Percentiles rank a stretch among this genome's conserved stretches.
Conservation (phyloP, 202 grass and related monocot species). For the Digitaria exilis region DNA sequence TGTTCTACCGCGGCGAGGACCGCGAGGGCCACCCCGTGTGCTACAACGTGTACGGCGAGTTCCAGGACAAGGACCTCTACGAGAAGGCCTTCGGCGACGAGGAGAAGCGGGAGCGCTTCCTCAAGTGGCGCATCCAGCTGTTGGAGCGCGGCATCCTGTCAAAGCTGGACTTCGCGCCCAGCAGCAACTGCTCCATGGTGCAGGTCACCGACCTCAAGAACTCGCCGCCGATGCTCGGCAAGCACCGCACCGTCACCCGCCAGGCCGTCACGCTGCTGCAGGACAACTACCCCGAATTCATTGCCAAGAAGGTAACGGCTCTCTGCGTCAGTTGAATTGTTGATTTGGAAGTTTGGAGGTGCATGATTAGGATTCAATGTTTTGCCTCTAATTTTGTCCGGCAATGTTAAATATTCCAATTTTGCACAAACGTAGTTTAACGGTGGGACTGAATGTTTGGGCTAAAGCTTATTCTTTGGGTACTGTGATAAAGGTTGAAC, state of each 20-base stretch:
- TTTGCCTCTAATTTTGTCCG: neutral
- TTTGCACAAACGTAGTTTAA: slow-evolving; percentile 25
- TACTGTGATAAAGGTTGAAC: slow-evolving; percentile 24
- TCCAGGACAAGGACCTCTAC: slow-evolving; percentile 97
- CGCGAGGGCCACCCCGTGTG: slow-evolving; percentile 87
- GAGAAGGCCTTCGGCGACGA: slow-evolving; percentile 93
- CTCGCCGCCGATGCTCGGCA: slow-evolving; percentile 85
- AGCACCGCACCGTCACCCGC: slow-evolving; percentile 84
- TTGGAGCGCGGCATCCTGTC: slow-evolving; percentile 86
- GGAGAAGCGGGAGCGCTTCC: slow-evolving; percentile 91
- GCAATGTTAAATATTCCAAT: neutral
- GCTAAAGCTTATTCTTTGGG: slow-evolving; percentile 38
- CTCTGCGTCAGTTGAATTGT: neutral
- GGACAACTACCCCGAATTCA: slow-evolving; percentile 99
- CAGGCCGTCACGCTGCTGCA: slow-evolving; percentile 88
- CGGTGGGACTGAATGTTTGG: slow-evolving; percentile 37
- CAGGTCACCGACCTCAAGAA: slow-evolving; percentile 99
- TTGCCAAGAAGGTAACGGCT: slow-evolving; percentile 92
- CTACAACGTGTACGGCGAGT: slow-evolving; percentile 99
- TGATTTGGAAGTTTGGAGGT: slow-evolving; percentile 1
- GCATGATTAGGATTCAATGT: neutral
- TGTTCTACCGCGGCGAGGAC: slow-evolving; percentile 85
- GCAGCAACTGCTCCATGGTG: slow-evolving; percentile 85
- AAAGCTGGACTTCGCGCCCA: slow-evolving; percentile 78
- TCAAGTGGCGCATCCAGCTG: slow-evolving; percentile 98